Conservation (phyloP, 2,329 filamentous ascomycete genomes). For the Epichloe festucae region DNA sequence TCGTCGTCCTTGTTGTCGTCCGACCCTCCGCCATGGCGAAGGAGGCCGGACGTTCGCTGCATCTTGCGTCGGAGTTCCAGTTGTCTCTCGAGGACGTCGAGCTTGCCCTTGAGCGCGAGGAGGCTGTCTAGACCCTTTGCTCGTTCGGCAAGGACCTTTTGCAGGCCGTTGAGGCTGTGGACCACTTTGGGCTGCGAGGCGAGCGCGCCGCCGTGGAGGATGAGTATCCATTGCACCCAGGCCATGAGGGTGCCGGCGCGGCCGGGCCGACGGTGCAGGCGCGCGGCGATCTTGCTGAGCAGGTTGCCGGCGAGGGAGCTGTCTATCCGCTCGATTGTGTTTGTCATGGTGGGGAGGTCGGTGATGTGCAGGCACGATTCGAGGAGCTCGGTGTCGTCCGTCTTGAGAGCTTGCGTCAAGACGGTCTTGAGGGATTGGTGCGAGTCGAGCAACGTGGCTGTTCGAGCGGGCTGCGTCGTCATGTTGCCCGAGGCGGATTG, state of each 20-base stretch:
- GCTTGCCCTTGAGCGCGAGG: constrained; percentile 81
- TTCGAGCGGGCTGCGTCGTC: constrained; percentile 28
- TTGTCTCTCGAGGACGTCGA: constrained; percentile 88
- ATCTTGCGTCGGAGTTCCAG: constrained; percentile 65
- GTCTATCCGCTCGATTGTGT: constrained; percentile 82
- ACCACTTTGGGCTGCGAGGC: constrained; percentile 76
- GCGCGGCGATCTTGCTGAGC: constrained; percentile 72
- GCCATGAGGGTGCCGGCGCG: constrained; percentile 81
- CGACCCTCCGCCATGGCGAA: constrained; percentile 31
- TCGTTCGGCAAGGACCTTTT: constrained; percentile 75
- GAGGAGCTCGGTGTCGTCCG: constrained; percentile 78
- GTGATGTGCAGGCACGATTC: constrained; percentile 81
- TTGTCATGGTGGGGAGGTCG: constrained; percentile 64
- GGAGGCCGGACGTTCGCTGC: constrained; percentile 29
- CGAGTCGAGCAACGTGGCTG: constrained; percentile 47
- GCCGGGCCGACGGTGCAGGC: constrained; percentile 76
- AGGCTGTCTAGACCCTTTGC: constrained; percentile 71
- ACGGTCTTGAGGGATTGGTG: constrained; percentile 80
- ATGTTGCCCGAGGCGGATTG: constrained; percentile 18
- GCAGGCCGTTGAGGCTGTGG: constrained; percentile 62
- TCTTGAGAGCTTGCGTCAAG: constrained; percentile 84
- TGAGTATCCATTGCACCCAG: constrained; percentile 92
- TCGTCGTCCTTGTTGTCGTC: constrained; percentile 49
- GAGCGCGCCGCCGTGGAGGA: constrained; percentile 83
- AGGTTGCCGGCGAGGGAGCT: constrained; percentile 69